Base-by-base conservation (phyloP, 2,329 filamentous ascomycete genomes). In the Sporothrix humicola region DNA sequence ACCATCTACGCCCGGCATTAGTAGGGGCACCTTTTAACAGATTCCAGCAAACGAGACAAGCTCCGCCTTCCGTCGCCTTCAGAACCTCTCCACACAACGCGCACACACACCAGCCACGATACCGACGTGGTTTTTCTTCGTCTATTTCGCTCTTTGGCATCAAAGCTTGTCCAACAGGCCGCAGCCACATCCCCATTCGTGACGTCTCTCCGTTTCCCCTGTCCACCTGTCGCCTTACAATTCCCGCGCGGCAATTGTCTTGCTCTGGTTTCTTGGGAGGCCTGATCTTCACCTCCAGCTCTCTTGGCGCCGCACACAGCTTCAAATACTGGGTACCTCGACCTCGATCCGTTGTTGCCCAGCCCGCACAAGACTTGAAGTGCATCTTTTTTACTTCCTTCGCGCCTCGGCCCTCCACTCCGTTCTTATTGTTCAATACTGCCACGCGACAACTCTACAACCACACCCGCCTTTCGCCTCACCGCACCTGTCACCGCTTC, bases 1-100 rank as follows among this genome's bases (percentile, higher is more conserved):
- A 58, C 63, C 63, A 65, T 20, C 37, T 48, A 58, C 68, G 68
- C 68, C 68, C 68, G 52, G 52, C 68, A 44, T 70, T 58, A 70
- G 37, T 20, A 58, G 17, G 23, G 46, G 65, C 65, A 20, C 46
- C 23, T 52, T 52, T 23, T 69, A 8, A n/a, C 63, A 52, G 44
- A 50, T 68, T n/a, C 44, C 23, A 17, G 23, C n/a, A 12, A 9
- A 20, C 63, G 31, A 7, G 31, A 37, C 31, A 37, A 37, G 44
- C 63, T 68, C 63, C 63, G 46, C 63, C 63, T 68, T 65, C 61
- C n/a, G 20, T 17, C 5, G n/a, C 61, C 37, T 20, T 44, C 44
- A 46, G 17, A 8, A 63, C 31, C 37, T 12, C 37, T 61, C 58
- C 12, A 48, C 42, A 65, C 61, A 26, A 26, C 61, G 15, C 37